Percentiles rank a stretch among this genome's conserved stretches.
These are phyloP conservation scores for Plectosphaerella plurivora DNA, from an alignment of 2,329 filamentous ascomycete genomes.

Conservation along the genomic window DNA sequence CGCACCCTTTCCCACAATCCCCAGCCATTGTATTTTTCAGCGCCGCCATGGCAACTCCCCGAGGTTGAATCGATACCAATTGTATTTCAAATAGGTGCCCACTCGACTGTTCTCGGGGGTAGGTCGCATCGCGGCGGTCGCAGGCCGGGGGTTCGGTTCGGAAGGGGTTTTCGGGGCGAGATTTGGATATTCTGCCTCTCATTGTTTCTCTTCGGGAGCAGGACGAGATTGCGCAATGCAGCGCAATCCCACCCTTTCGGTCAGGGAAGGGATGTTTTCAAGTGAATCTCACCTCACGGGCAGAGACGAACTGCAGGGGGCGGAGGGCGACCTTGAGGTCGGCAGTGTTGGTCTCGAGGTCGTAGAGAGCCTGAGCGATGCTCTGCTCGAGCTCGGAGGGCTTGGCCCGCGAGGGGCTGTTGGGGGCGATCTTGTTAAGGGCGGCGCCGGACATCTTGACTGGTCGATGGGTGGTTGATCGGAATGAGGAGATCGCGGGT, in stretches of 20 bases:
- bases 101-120: not conserved
- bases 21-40: not conserved
- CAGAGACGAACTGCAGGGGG: slow-evolving; percentile 97
- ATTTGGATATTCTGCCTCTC: not conserved
- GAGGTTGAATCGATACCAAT: slow-evolving; percentile 1
- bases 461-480: slow-evolving; percentile 18
- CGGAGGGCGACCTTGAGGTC: slow-evolving; percentile 95
- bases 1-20: too few relatives aligned
- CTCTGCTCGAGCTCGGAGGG: slow-evolving; percentile 96
- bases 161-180: slow-evolving; percentile 2
- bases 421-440: slow-evolving; percentile 97
- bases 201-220: not conserved
- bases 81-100: slow-evolving; percentile 7
- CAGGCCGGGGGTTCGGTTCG: not conserved
- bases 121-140: not conserved
- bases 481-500: slow-evolving; percentile 7
- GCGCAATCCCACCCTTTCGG: not conserved
- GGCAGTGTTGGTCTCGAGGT: slow-evolving; percentile 98
- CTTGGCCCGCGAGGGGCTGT: slow-evolving; percentile 93
- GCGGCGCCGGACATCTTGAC: slow-evolving; percentile 63
- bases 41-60: not conserved
- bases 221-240: not conserved
- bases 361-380: slow-evolving; percentile 96
- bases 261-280: slow-evolving; percentile 19
- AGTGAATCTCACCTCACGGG: slow-evolving; percentile 87